Base-by-base conservation (phyloP, 306 rosid species). In the Datisca glomerata region DNA sequence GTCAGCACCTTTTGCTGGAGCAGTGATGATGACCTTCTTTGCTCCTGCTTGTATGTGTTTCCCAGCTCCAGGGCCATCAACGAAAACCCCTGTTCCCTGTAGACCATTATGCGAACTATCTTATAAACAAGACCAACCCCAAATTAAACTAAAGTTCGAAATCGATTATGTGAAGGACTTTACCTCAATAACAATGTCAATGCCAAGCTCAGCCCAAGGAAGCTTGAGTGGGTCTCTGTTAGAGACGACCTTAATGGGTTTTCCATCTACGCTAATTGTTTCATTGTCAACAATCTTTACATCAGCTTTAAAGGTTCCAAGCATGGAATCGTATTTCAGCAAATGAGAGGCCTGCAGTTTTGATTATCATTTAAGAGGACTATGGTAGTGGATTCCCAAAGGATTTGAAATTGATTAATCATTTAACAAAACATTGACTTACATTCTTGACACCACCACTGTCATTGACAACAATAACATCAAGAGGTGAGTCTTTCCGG, bases 1-100 rank as follows among this genome's bases (percentile, higher is more conserved):
- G 55, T 91, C 98, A 25, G 86, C 98, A 52, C 98, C 98, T 65
- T 91, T 91, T 24, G 98, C 98, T 11, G 98, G 98, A 53, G 98
- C 98, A 4, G 98, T 91, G 74, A 91, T 91, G 47, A 91, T 66
- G 18, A 91, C 96, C 73, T 91, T 91, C 85, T 84, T 80, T 18
- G 98, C 98, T 52, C 98, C 98, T 4, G 98, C 98, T 73, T 84
- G 96, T 61, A 91, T 75, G 74, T 91, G 98, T 60, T 91, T 91
- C 0, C 96, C 98, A 1, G 98, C 98, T 0, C 98, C 98, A 29
- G 98, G 96, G 37, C 96, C 96, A 55, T 91, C 98, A 55, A 91
- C 98, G 56, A 91, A 91, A 43, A 91, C 98, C 53, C 98, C 98
- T 6, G 98, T 91, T 56, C 98, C 98, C 98, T 87, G 85, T 57